Evolutionary conservation across 2,329 filamentous ascomycete genomes (phyloP).

Genomic region (Cordyceps javanica): DNA sequence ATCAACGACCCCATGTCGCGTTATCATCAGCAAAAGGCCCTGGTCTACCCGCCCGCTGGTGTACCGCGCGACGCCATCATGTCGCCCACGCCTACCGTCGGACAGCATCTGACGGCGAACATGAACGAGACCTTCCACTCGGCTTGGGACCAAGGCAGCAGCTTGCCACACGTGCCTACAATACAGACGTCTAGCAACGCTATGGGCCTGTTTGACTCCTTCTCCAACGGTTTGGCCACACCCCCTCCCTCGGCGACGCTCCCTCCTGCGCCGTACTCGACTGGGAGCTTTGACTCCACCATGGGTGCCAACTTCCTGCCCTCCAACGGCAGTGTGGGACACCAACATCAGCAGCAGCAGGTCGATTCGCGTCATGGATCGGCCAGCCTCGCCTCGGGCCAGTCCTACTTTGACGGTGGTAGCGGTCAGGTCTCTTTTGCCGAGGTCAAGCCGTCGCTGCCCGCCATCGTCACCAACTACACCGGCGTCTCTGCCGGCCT

Average conservation of each 20-base stretch:
- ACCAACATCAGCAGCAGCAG: slow-evolving; percentile 1
- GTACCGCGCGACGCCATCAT: slow-evolving; percentile 40
- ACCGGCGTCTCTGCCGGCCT: too few species aligned
- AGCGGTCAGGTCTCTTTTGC: slow-evolving; percentile 23
- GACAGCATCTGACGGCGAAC: slow-evolving; percentile 46
- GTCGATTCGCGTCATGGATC: slow-evolving; percentile 14
- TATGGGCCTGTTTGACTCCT: slow-evolving; percentile 42
- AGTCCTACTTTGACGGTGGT: slow-evolving; percentile 27
- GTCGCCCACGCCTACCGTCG: slow-evolving; percentile 44
- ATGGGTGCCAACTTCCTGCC: slow-evolving; percentile 27
- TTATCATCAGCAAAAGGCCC: slow-evolving; percentile 46
- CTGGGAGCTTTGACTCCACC: slow-evolving; percentile 38
- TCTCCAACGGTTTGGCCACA: slow-evolving; percentile 47
- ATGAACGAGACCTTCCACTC: slow-evolving; percentile 53
- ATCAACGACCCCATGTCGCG: slow-evolving; percentile 54
- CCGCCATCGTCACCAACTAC: slow-evolving; percentile 25
- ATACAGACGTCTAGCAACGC: slow-evolving; percentile 28
- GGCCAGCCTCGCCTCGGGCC: slow-evolving; percentile 20
- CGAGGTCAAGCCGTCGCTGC: slow-evolving; percentile 29
- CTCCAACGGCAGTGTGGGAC: slow-evolving; percentile 20
- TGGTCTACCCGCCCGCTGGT: slow-evolving; percentile 29
- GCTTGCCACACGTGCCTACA: slow-evolving; percentile 28
- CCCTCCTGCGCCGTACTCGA: slow-evolving; percentile 36
- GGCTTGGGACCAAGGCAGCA: slow-evolving; percentile 35
- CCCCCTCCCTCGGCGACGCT: slow-evolving; percentile 50